A percentile compares a stretch with the other conserved stretches of the same genome.
These are phyloP conservation scores for Ramularia endophylla DNA, from an alignment of 2,329 filamentous ascomycete species.

Conservation along the genomic window DNA sequence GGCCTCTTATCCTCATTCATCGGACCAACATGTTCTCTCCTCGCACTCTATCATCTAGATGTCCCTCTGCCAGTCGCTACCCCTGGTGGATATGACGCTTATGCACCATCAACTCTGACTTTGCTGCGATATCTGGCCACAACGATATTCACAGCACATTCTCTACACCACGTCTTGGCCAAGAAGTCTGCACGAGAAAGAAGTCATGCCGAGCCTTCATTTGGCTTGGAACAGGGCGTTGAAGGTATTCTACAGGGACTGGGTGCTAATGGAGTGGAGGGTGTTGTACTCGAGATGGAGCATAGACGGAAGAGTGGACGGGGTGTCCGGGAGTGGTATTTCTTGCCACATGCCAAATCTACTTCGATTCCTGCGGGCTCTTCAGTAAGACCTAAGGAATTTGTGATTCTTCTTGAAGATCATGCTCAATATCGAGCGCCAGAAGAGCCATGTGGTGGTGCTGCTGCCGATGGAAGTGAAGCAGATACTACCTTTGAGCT, in stretches of 20 bases:
- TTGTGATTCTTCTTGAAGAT: slow-evolving; percentile 62
- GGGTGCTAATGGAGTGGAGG: slow-evolving; percentile 46
- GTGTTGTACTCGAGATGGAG: slow-evolving; percentile 76
- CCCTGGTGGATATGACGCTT: slow-evolving; percentile 35
- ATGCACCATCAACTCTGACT: slow-evolving; percentile 64
- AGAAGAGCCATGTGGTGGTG: slow-evolving; percentile 31
- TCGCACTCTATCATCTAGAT: slow-evolving; percentile 79
- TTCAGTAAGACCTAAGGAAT: slow-evolving; percentile 26
- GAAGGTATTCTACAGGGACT: slow-evolving; percentile 75
- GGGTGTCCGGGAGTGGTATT: slow-evolving; percentile 64
- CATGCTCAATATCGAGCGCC: slow-evolving; percentile 62
- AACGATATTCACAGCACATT: slow-evolving; percentile 68
- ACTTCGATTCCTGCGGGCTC: slow-evolving; percentile 17
- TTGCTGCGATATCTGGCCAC: slow-evolving; percentile 83
- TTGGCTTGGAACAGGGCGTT: slow-evolving; percentile 68
- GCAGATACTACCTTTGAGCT: slow-evolving; percentile 75
- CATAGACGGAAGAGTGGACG: slow-evolving; percentile 77
- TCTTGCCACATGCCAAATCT: slow-evolving; percentile 37
- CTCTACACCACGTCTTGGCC: slow-evolving; percentile 67
- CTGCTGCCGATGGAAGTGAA: slow-evolving; percentile 45
- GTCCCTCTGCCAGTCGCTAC: slow-evolving; percentile 49
- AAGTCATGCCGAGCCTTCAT: slow-evolving; percentile 68
- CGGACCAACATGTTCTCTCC: slow-evolving; percentile 61
- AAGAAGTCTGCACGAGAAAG: slow-evolving; percentile 69
- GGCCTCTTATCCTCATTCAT: slow-evolving; percentile 66